Base-by-base conservation (phyloP, 2,329 filamentous ascomycete species). In the Dothistroma septosporum region DNA sequence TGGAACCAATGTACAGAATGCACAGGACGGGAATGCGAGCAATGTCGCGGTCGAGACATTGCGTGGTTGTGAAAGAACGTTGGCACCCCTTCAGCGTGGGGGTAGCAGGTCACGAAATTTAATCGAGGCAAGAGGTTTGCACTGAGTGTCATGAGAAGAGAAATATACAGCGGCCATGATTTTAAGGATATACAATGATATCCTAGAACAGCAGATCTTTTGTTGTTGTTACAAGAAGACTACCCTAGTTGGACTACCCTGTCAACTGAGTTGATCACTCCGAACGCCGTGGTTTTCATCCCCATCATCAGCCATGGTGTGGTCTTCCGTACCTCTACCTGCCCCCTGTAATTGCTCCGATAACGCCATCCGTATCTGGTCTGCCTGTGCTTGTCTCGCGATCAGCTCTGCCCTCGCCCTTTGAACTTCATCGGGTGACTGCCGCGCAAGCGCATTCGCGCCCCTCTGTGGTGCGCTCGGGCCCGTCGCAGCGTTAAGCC, bases 401-500 rank as follows among this genome's bases (percentile, higher is more conserved):
- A 41, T 41, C 44, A 44, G 48, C 55, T 58, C 49, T 32, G 19
- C 50, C 50, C 44, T 58, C 53, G 57, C 47, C 31, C 52, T 53
- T 48, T 31, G 46, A 57, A 32, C 53, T 41, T 47, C 44, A 47
- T 53, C 60, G 57, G 58, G 32, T 50, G 66, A 66, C 61, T 57
- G 61, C 64, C 66, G 67, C 64, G 56, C 52, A 65, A 67, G 67
- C 65, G 65, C 59, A 50, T 60, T 61, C 68, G 65, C 74, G 74
- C 76, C 77, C 61, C 62, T 59, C 62, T 55, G 76, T 74, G 74
- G 75, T 74, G 65, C 70, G 63, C 63, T 56, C 64, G 76, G 72
- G 74, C 76, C 73, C 77, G 78, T 80, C 78, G 78, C 78, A 76
- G 77, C 75, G 74, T 71, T 72, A 73, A 70, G 66, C 65, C 67